phyloP scores from a whole-genome alignment of 495 filamentous ascomycete species.

The Podospora anserina region DNA sequence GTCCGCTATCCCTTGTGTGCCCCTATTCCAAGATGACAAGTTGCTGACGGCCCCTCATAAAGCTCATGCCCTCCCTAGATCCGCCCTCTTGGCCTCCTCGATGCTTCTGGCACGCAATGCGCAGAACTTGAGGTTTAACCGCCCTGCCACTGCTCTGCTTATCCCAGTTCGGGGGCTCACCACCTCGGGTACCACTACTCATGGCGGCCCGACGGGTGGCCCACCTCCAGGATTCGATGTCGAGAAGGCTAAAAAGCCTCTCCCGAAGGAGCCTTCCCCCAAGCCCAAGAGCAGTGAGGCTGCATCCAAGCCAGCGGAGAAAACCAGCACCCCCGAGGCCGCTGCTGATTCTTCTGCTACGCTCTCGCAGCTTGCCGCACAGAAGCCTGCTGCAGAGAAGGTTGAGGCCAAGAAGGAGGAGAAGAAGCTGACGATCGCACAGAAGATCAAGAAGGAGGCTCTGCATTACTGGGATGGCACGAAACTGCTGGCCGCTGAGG shows the following conservation, averaged over 20 bases:
- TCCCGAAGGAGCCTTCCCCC: slow-evolving; percentile 50
- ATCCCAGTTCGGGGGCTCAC: slow-evolving; percentile 62
- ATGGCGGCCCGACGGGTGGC: slow-evolving; percentile 50
- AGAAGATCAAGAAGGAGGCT: slow-evolving; percentile 88
- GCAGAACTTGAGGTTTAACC: slow-evolving; percentile 56
- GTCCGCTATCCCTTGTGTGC: slow-evolving; percentile 17
- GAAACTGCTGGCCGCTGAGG: slow-evolving; percentile 91
- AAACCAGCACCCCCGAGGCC: slow-evolving; percentile 18
- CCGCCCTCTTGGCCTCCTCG: slow-evolving; percentile 41
- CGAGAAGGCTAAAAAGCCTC: slow-evolving; percentile 83
- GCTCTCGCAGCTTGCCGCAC: slow-evolving; percentile 29
- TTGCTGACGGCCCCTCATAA: slow-evolving; percentile 17
- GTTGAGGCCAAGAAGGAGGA: slow-evolving; percentile 65
- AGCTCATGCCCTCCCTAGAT: slow-evolving; percentile 41
- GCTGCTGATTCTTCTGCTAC: slow-evolving; percentile 30
- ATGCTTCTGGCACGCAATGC: slow-evolving; percentile 57
- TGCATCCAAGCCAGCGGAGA: slow-evolving; percentile 31
- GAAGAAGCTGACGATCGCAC: slow-evolving; percentile 73
- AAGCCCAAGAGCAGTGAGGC: slow-evolving; percentile 29
- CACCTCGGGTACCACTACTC: slow-evolving; percentile 63
- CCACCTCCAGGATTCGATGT: slow-evolving; percentile 94
- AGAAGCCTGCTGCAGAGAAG: slow-evolving; percentile 31
- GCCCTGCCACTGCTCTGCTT: slow-evolving; percentile 62
- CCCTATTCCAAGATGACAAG: not conserved
- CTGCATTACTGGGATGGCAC: slow-evolving; percentile 99